A percentile compares a stretch with the other conserved stretches of the same genome.
Conservation (phyloP, 108 stramenopile genomes). For the Stephanodiscus triporus region DNA sequence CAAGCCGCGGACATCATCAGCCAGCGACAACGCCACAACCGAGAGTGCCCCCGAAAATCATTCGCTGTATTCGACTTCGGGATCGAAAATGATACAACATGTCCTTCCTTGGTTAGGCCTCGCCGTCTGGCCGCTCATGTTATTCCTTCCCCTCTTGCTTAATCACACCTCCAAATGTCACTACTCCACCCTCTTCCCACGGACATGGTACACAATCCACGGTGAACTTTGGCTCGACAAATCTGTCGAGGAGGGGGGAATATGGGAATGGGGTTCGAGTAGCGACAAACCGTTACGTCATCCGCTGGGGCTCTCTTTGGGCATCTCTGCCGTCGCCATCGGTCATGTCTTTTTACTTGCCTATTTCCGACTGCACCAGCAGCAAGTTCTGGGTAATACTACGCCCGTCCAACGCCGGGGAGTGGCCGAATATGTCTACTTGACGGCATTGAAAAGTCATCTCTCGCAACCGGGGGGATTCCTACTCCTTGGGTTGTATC, state of each 20-base stretch:
- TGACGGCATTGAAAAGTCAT: constrained; percentile 76
- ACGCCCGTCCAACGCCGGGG: constrained; percentile 78
- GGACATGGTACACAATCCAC: constrained; percentile 53
- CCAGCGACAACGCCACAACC: not conserved
- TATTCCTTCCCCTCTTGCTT: constrained; percentile 67
- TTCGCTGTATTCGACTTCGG: not conserved
- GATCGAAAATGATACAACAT: not conserved
- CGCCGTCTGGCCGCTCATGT: constrained; percentile 81
- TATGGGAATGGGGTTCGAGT: constrained; percentile 29
- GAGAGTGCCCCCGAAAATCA: not conserved
- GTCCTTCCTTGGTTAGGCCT: constrained; percentile 66
- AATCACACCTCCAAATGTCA: constrained; percentile 37
- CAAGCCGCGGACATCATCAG: not conserved
- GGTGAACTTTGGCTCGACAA: constrained; percentile 29
- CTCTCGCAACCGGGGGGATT: constrained; percentile 92
- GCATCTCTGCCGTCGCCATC: constrained; percentile 81
- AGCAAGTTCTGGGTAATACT: constrained; percentile 51
- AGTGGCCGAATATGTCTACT: constrained; percentile 69
- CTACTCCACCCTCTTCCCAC: constrained; percentile 67
- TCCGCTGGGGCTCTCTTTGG: constrained; percentile 81
- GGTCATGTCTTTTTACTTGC: constrained; percentile 76
- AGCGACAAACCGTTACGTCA: constrained; percentile 48
- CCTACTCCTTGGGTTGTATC: constrained; percentile 79
- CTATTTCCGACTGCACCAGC: constrained; percentile 61
- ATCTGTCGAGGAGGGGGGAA: constrained; percentile 20